phyloP scores from a whole-genome alignment of 2,329 filamentous ascomycete species.

The Ceratocystis eucalypticola region DNA sequence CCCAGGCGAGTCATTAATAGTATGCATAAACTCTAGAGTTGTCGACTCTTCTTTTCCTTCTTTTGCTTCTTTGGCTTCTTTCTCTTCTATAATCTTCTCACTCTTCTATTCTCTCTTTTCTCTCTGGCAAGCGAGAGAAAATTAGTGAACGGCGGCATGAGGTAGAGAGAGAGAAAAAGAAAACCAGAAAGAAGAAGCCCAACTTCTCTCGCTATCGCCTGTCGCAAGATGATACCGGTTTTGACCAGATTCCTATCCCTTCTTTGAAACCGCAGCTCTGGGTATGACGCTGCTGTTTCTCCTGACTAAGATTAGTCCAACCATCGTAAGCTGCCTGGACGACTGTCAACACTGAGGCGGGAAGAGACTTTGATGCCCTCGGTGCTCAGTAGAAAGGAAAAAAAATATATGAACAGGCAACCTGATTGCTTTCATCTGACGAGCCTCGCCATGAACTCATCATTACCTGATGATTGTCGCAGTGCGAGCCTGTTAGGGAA shows the following conservation, averaged over 20 bases:
- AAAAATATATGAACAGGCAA: background rate
- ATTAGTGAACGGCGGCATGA: background rate
- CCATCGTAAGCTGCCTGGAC: too few species aligned
- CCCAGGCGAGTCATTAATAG: background rate
- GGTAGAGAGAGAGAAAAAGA: background rate
- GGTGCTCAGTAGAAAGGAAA: background rate
- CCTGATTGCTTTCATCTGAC: background rate
- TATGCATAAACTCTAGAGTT: too few species aligned
- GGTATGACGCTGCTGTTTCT: background rate
- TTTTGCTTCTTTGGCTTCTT: background rate
- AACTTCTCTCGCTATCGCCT: background rate
- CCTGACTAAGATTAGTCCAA: background rate
- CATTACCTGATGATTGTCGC: background rate
- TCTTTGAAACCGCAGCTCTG: background rate
- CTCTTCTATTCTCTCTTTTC: background rate
- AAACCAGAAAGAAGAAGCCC: background rate
- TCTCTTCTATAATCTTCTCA: background rate
- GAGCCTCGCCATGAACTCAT: background rate
- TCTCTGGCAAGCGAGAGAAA: background rate
- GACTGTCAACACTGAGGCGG: too few species aligned
- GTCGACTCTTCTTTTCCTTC: background rate
- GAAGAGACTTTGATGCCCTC: too few species aligned
- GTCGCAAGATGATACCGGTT: background rate
- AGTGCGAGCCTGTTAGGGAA: background rate
- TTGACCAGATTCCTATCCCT: background rate